Conservation (phyloP, 2,329 filamentous ascomycete species). For the Aureobasidium sp. region DNA sequence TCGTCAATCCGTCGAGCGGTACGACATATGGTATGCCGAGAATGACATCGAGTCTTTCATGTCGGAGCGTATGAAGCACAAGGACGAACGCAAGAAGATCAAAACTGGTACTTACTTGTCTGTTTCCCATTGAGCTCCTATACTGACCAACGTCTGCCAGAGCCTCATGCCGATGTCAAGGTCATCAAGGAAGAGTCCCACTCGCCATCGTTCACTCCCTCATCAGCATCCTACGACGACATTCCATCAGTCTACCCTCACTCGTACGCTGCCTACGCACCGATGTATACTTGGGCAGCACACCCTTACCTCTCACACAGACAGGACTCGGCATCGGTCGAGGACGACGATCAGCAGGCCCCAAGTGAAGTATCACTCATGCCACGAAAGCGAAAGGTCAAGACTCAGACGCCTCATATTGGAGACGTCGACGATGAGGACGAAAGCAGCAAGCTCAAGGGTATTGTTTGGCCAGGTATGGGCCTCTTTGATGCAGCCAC, state of each 20-base stretch:
- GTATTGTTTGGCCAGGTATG: conserved; percentile 71
- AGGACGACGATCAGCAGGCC: conserved; percentile 25
- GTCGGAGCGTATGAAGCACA: conserved; percentile 68
- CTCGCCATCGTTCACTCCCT: conserved; percentile 20
- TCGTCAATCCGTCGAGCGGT: conserved; percentile 56
- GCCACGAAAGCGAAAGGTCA: neutral
- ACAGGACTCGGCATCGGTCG: conserved; percentile 2
- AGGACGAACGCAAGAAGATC: conserved; percentile 42
- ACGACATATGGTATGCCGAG: conserved; percentile 69
- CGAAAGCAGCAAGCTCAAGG: conserved; percentile 55
- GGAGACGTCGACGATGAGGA: conserved; percentile 22
- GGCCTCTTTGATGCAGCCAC: conserved; percentile 74
- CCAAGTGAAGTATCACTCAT: neutral
- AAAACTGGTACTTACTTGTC: conserved; percentile 2
- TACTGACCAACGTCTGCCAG: neutral
- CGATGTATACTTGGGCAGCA: conserved; percentile 4
- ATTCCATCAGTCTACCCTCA: neutral
- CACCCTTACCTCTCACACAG: neutral
- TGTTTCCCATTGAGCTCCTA: neutral
- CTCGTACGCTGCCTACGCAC: neutral
- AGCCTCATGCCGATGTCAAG: neutral
- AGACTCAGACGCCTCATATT: neutral
- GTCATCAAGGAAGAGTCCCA: conserved; percentile 4
- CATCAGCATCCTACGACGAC: conserved; percentile 20
- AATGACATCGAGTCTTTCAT: conserved; percentile 67